These are phyloP conservation scores for Stevia rebaudiana DNA, from an alignment of 140 eudicot species.

Conservation along the genomic window DNA sequence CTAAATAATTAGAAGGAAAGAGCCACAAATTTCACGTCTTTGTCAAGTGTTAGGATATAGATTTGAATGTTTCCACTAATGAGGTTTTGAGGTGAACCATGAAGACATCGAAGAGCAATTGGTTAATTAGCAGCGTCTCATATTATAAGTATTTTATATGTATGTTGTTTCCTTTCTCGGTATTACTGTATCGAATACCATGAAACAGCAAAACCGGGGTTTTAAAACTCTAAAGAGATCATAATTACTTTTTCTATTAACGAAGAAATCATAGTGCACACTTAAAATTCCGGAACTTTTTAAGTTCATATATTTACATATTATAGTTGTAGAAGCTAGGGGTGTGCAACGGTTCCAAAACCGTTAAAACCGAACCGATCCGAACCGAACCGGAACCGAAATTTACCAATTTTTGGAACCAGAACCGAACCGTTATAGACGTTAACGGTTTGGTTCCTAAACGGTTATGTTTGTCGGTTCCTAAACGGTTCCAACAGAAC, in stretches of 20 bases:
- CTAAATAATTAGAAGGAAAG: not conserved
- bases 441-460: too few relatives aligned
- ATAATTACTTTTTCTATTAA: not conserved
- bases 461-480: too few relatives aligned
- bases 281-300: too few relatives aligned
- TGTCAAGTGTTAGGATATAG: slow-evolving; percentile 3
- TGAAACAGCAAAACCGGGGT: not conserved
- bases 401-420: too few relatives aligned
- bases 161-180: not conserved
- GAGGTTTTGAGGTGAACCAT: slow-evolving; percentile 1
- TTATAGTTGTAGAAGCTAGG: too few relatives aligned
- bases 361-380: too few relatives aligned
- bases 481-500: too few relatives aligned
- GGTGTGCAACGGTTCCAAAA: too few relatives aligned
- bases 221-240: not conserved
- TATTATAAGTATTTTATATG: not conserved
- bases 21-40: slow-evolving; percentile 8
- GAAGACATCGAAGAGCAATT: slow-evolving; percentile 14
- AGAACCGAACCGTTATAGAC: too few relatives aligned
- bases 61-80: slow-evolving; percentile 29
- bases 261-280: too few relatives aligned
- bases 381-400: too few relatives aligned
- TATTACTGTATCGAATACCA: not conserved
- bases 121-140: not conserved
- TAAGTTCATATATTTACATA: too few relatives aligned